Conservation (phyloP, 2,329 filamentous ascomycete genomes). For the Neofusicoccum sp. region DNA sequence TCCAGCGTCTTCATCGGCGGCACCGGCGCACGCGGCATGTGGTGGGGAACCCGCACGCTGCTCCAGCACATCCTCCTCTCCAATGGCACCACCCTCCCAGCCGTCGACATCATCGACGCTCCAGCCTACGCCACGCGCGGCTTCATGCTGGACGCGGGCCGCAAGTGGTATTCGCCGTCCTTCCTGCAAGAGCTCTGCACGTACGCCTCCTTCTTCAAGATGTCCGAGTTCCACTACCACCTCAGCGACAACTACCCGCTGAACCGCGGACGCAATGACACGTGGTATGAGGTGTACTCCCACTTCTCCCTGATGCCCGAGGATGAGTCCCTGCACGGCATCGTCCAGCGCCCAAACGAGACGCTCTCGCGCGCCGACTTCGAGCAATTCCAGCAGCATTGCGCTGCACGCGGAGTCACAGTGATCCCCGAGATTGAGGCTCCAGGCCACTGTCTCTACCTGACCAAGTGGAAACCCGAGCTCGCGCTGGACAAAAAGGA, state of each 20-base stretch:
- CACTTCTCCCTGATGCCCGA: conserved; percentile 45
- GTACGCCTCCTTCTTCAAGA: conserved; percentile 49
- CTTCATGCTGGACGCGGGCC: conserved; percentile 46
- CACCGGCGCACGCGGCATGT: conserved; percentile 46
- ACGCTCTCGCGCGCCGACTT: conserved; percentile 35
- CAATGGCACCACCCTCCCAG: conserved; percentile 29
- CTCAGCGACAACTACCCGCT: conserved; percentile 51
- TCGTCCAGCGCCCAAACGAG: conserved; percentile 37
- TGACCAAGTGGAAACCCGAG: conserved; percentile 41
- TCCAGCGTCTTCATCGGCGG: conserved; percentile 40
- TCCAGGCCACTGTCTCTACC: conserved; percentile 35
- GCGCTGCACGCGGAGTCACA: conserved; percentile 35
- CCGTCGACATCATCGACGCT: conserved; percentile 36
- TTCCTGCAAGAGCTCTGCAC: conserved; percentile 48
- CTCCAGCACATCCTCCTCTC: conserved; percentile 43
- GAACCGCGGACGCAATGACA: conserved; percentile 47
- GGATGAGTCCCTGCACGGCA: conserved; percentile 32
- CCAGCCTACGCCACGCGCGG: conserved; percentile 47
- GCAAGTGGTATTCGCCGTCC: conserved; percentile 44
- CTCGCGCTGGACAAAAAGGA: conserved; percentile 37
- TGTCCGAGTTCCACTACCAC: conserved; percentile 52
- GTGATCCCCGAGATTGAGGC: conserved; percentile 39
- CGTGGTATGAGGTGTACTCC: conserved; percentile 47
- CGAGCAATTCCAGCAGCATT: conserved; percentile 36
- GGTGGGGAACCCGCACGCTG: conserved; percentile 49